These are phyloP conservation scores for Phytophthora multivora DNA, from an alignment of 352 stramenopile genomes.

Conservation along the genomic window DNA sequence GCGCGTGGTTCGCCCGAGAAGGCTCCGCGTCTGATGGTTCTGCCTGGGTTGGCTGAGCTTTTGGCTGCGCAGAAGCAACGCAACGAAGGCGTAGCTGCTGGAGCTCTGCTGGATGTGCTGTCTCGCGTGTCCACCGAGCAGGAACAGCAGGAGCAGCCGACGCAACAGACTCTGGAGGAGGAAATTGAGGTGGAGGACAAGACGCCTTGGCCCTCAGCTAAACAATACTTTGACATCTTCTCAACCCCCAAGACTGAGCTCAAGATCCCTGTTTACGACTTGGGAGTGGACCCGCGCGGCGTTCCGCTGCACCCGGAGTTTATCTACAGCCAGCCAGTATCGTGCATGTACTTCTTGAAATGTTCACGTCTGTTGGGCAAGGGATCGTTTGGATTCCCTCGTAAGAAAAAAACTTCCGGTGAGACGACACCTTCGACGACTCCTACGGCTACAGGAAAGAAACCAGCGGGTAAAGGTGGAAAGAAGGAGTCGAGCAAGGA, in stretches of 20 bases:
- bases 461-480: conserved; percentile 13
- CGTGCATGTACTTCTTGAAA: conserved; percentile 82
- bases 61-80: conserved; percentile 42
- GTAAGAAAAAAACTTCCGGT: conserved; percentile 51
- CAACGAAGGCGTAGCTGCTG: conserved; percentile 15
- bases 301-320: conserved; percentile 75
- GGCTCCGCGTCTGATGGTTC: conserved; percentile 32
- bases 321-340: conserved; percentile 76
- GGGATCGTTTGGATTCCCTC: conserved; percentile 74
- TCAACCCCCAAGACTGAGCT: conserved; percentile 34
- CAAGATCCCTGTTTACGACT: conserved; percentile 69
- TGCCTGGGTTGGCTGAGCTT: conserved; percentile 49
- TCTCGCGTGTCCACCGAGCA: conserved; percentile 27
- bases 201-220: conserved; percentile 76
- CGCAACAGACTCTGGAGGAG: conserved; percentile 21
- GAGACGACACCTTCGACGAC: conserved; percentile 11
- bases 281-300: conserved; percentile 71
- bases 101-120: conserved; percentile 19
- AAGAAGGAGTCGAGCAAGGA: conserved; percentile 70
- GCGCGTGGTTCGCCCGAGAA: conserved; percentile 20
- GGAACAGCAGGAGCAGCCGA: neutral
- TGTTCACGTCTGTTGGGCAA: conserved; percentile 62
- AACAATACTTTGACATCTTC: conserved; percentile 68
- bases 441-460: conserved; percentile 27
- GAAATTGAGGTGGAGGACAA: conserved; percentile 65